Evolutionary conservation across 805 yeast species (phyloP), one percentile per base, ranked within the genome.

Genomic region (Saccharomycopsis sp.): DNA sequence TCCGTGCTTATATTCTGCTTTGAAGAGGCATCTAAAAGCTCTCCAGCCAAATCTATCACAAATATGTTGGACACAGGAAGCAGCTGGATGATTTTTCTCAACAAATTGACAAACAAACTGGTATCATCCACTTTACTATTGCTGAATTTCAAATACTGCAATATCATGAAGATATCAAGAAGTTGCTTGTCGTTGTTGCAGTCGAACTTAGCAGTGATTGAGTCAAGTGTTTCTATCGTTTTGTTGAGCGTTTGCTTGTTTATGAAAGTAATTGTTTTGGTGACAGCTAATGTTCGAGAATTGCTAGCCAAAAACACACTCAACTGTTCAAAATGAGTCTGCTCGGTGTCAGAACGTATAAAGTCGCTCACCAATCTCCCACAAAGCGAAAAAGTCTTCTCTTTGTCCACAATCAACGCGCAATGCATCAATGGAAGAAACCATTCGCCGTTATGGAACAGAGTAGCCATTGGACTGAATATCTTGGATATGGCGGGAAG

Each of bases 341-440:
- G 21, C 8, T 44, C 16, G 21, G 18, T 44, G 21, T 67, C 63
- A 7, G 37, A 29, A 44, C 48, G 48, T 12, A 44, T 44, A 20
- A 44, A 44, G 16, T 44, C 48, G 16, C 21, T 44, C 21, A 44
- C 21, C 12, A 44, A 44, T 12, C 48, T 44, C 18, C 48, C 48
- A 12, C 18, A 44, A 54, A 68, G 73, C 23, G 76, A 72, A 34
- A 77, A 34, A 2, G 81, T 67, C 64, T 78, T 82, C 14, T 78
- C 80, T 44, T 66, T 68, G 2, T 79, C 64, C 7, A 79, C 61
- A 3, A 71, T 75, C 24, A 76, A 65, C 2, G 79, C 68, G 9
- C 79, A 67, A 47, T 80, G 81, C 18, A 81, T 66, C 60, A 85
- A 78, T 46, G 78, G 67, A 50, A 79, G 63, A 69, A 78, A 79